Base-by-base conservation (phyloP, 83 land plant genomes). In the Thuja plicata region DNA sequence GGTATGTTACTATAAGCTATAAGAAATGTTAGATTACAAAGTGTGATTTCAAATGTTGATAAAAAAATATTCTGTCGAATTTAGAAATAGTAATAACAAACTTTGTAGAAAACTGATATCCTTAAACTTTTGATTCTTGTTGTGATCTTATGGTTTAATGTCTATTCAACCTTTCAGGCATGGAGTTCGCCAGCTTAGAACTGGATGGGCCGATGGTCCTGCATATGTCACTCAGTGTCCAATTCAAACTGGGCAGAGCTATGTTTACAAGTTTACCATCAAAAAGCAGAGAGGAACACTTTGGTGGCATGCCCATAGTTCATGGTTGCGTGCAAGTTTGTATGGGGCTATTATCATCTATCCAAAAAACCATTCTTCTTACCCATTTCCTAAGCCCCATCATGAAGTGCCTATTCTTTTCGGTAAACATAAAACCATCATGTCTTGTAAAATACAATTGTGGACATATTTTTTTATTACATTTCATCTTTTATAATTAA, bases 181-280 rank as follows among this genome's bases (percentile, higher is more conserved):
- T 76, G 94, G 94, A 24, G 52, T 93, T 40, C 54, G 93, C 48
- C 94, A 93, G 76, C 78, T 93, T 2, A 54, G 84, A 45, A 87
- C 89, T 57, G 90, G 85, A 35, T 94, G 95, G 95, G 80, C 90
- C 1, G 95, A 94, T 85, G 95, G 94, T 27, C 94, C 95, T 35
- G 87, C 91, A 4, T 94, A 91, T 86, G 86, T 92, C 21, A 94
- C 95, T 3, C 95, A 94, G 81, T 94, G 95, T 38, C 95, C 95
- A 6, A 91, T 94, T 66, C 95, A 89, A 84, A 11, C 94, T 2
- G 92, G 94, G 30, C 85, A 88, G 27, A 89, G 86, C 34, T 94
- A 88, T 90, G 87, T 88, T 11, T 94, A 94, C 70, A 90, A 92
- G 87, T 94, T 92, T 88, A 94, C 92, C 17, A 17, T 94, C 52